Percentiles rank a stretch among this genome's conserved stretches.
Evolutionary conservation across 805 yeast species (phyloP).

Genomic region (baker's yeast (Saccharomyces cerevisiae)): DNA sequence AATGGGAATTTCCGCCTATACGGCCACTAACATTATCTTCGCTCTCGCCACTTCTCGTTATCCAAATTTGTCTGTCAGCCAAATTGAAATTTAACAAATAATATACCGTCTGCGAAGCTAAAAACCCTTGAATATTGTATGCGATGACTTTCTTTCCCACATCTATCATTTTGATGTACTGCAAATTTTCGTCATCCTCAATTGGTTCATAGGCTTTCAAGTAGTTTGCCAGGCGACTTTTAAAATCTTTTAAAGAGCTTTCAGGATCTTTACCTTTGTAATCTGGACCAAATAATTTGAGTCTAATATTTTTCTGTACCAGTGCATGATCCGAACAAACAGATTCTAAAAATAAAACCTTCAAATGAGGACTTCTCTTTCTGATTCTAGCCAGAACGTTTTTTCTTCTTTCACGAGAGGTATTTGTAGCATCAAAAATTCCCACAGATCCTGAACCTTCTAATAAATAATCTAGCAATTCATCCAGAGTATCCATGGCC

Average conservation of each 20-base stretch:
- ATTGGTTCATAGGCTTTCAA: conserved; percentile 87
- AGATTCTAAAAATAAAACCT: conserved; percentile 78
- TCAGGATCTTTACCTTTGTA: conserved; percentile 78
- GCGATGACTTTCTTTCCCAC: conserved; percentile 93
- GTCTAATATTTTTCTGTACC: conserved; percentile 73
- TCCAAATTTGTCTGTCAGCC: conserved; percentile 85
- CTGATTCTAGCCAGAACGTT: conserved; percentile 50
- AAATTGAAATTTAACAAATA: conserved; percentile 83
- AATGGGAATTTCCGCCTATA: conserved; percentile 84
- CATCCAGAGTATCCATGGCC: conserved; percentile 92
- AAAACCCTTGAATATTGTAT: conserved; percentile 76
- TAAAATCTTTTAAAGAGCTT: conserved; percentile 71
- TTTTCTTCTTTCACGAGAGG: conserved; percentile 56
- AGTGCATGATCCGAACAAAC: conserved; percentile 74
- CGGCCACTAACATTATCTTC: conserved; percentile 75
- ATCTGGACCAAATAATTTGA: conserved; percentile 90
- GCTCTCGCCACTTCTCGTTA: conserved; percentile 91
- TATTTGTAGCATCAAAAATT: conserved; percentile 78
- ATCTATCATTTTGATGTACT: conserved; percentile 90
- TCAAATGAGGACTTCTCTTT: conserved; percentile 52
- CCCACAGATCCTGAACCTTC: conserved; percentile 86
- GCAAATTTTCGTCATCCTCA: conserved; percentile 66
- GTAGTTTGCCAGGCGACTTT: conserved; percentile 71
- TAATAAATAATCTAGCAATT: conserved; percentile 69
- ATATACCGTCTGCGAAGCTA: conserved; percentile 89